Evolutionary conservation across 352 stramenopile species (phyloP).

Genomic region (Pythium oligandrum): DNA sequence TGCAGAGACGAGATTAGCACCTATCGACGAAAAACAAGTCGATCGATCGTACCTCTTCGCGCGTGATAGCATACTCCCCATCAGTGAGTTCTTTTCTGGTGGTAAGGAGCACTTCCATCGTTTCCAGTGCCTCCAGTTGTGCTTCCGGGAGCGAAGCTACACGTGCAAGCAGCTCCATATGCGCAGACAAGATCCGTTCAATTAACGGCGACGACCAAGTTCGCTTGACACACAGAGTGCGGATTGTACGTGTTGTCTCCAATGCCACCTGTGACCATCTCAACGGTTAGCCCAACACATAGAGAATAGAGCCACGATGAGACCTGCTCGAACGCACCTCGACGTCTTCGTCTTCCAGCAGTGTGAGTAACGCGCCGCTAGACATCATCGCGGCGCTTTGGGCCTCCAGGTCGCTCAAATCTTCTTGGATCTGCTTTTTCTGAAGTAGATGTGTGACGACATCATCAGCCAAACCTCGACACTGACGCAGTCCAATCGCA

Average conservation of each 20-base stretch:
- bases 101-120: slow-evolving; percentile 3
- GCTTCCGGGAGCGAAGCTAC: slow-evolving; percentile 3
- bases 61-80: slow-evolving; percentile 17
- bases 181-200: slow-evolving; percentile 20
- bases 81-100: neutral
- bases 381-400: slow-evolving; percentile 56
- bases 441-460: slow-evolving; percentile 38
- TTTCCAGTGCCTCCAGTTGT: slow-evolving; percentile 1
- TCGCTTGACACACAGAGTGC: slow-evolving; percentile 16
- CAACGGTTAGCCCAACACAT: slow-evolving; percentile 1
- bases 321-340: slow-evolving; percentile 15
- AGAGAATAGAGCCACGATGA: neutral
- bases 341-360: slow-evolving; percentile 45
- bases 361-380: slow-evolving; percentile 48
- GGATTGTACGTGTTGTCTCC: slow-evolving; percentile 47
- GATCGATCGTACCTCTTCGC: slow-evolving; percentile 22
- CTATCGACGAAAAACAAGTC: neutral
- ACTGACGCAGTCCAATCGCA: slow-evolving; percentile 27
- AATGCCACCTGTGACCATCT: slow-evolving; percentile 23
- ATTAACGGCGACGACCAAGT: slow-evolving; percentile 8
- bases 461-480: neutral
- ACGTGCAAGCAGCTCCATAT: slow-evolving; percentile 40
- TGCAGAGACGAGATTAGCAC: neutral
- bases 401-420: slow-evolving; percentile 26
- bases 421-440: slow-evolving; percentile 53